A percentile compares a stretch with the other conserved stretches of the same genome.
These are phyloP conservation scores for Aspergillus costaricaensis DNA, from an alignment of 2,329 filamentous ascomycete genomes.

Conservation along the genomic window DNA sequence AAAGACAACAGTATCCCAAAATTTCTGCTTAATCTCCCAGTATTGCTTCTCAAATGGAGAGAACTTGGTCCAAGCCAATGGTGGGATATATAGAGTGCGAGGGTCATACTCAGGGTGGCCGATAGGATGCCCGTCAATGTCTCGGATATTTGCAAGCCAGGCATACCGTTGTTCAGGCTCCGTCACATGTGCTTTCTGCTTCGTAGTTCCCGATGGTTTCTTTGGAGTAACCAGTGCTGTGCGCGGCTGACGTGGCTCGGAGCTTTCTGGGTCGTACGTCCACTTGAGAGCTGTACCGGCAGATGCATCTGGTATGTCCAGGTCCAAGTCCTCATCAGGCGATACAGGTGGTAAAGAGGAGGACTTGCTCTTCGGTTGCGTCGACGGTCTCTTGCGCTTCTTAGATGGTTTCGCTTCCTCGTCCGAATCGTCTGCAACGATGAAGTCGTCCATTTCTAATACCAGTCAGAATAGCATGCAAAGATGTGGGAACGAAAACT, in stretches of 20 bases:
- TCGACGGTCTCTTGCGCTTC: conserved; percentile 69
- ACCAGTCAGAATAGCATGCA: conserved; percentile 4
- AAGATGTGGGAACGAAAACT: conserved; percentile 23
- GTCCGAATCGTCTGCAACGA: conserved; percentile 85
- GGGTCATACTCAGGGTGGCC: conserved; percentile 89
- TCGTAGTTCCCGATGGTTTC: conserved; percentile 40
- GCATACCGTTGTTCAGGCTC: conserved; percentile 85
- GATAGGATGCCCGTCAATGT: conserved; percentile 77
- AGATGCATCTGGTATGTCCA: conserved; percentile 55
- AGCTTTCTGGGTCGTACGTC: conserved; percentile 68
- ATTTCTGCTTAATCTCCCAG: conserved; percentile 98
- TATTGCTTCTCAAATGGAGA: conserved; percentile 97
- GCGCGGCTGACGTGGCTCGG: conserved; percentile 53
- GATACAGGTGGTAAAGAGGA: conserved; percentile 50
- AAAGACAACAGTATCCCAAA: conserved; percentile 96
- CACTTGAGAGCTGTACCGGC: conserved; percentile 80
- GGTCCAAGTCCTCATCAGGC: conserved; percentile 56
- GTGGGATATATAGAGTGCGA: conserved; percentile 85
- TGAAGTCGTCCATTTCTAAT: conserved; percentile 80
- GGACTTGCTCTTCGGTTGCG: conserved; percentile 43
- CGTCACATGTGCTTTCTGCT: conserved; percentile 71
- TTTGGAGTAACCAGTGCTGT: conserved; percentile 40
- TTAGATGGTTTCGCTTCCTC: conserved; percentile 62
- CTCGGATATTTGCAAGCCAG: conserved; percentile 83
- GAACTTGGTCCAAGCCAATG: conserved; percentile 75